Conservation (phyloP, 768 basidiomycete genomes). For the Termitomyces sp. region DNA sequence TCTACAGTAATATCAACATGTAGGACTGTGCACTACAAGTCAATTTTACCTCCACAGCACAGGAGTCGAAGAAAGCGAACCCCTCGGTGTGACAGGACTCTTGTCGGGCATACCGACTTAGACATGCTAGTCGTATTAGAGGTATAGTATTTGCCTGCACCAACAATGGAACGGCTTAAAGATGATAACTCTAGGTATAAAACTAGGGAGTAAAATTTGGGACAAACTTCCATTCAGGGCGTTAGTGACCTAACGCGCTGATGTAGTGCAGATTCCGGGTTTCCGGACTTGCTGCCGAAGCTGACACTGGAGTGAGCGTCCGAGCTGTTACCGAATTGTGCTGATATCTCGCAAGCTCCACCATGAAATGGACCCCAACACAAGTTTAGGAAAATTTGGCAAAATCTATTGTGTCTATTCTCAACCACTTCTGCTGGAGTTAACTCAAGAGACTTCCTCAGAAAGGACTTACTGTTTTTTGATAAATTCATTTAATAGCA, state of each 20-base stretch:
- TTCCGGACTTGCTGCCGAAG: constrained; percentile 18
- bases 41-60: constrained; percentile 54
- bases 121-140: constrained; percentile 37
- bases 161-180: constrained; percentile 83
- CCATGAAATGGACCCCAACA: constrained; percentile 43
- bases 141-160: constrained; percentile 41
- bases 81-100: constrained; percentile 44
- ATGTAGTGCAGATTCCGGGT: not conserved
- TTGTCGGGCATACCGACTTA: constrained; percentile 41
- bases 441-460: no score
- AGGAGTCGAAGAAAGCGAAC: constrained; percentile 38
- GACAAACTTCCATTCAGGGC: constrained; percentile 41
- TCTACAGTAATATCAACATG: not conserved
- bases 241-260: not conserved
- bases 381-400: constrained; percentile 41
- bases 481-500: no score
- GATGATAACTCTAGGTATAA: constrained; percentile 68
- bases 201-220: constrained; percentile 65
- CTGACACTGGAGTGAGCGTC: constrained; percentile 47
- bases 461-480: no score
- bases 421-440: no score
- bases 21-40: constrained; percentile 19
- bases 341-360: constrained; percentile 34
- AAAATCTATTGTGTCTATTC: no score
- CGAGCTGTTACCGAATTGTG: no score